Evolutionary conservation across 1,139 yeast genomes (phyloP).

Genomic region (Pichia sp.): DNA sequence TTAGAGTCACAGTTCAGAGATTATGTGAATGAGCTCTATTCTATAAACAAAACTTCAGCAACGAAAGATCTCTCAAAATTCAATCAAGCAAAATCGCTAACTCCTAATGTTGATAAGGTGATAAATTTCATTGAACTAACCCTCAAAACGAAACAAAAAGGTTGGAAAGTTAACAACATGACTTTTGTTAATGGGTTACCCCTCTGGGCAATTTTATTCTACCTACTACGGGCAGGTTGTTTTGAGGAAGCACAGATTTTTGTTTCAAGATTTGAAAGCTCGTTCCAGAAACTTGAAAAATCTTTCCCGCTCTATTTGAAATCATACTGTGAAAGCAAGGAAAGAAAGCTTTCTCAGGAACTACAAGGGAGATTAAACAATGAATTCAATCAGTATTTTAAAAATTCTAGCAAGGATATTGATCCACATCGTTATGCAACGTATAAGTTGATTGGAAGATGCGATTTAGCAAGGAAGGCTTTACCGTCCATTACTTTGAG

Average conservation of each 20-base stretch:
- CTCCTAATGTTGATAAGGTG: conserved; percentile 24
- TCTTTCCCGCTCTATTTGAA: conserved; percentile 77
- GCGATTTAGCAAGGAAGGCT: conserved; percentile 74
- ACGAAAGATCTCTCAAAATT: not conserved
- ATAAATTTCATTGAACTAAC: conserved; percentile 27
- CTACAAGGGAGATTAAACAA: conserved; percentile 66
- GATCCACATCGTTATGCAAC: conserved; percentile 92
- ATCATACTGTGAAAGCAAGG: conserved; percentile 63
- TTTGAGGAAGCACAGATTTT: conserved; percentile 68
- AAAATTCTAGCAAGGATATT: conserved; percentile 53
- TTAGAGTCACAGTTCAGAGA: conserved; percentile 76
- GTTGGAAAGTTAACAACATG: conserved; percentile 49
- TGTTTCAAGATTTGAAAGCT: conserved; percentile 48
- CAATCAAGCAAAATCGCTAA: conserved; percentile 16
- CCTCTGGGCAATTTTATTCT: conserved; percentile 87
- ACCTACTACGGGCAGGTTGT: conserved; percentile 79
- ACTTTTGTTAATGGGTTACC: conserved; percentile 78
- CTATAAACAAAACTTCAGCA: conserved; percentile 34
- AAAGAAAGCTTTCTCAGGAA: conserved; percentile 56
- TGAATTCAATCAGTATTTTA: conserved; percentile 83
- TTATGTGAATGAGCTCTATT: conserved; percentile 68
- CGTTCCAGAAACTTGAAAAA: conserved; percentile 78
- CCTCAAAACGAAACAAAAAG: conserved; percentile 32
- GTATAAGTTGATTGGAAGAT: conserved; percentile 87
- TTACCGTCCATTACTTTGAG: conserved; percentile 75